These are phyloP conservation scores for Plantago lanceolata DNA, from an alignment of 305 asterid genomes.

Conservation along the genomic window DNA sequence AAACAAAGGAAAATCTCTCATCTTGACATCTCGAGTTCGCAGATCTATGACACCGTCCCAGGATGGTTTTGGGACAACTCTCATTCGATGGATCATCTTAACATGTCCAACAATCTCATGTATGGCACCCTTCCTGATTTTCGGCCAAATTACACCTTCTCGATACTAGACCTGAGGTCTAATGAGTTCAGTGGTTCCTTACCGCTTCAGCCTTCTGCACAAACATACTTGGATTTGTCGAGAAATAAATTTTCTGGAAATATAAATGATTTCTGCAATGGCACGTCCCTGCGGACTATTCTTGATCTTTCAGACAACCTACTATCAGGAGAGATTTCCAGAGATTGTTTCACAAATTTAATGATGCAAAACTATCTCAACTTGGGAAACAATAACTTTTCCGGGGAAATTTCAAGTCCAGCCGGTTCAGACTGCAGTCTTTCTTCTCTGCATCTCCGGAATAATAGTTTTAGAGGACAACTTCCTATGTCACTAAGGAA, in stretches of 20 bases:
- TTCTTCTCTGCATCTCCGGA: constrained; percentile 23
- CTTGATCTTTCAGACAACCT: constrained; percentile 34
- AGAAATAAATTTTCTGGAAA: constrained; percentile 27
- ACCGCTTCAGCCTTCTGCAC: constrained; percentile 22
- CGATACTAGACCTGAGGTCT: constrained; percentile 28
- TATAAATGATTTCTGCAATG: constrained; percentile 22
- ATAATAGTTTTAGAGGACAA: constrained; percentile 27
- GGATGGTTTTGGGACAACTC: constrained; percentile 27
- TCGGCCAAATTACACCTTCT: background rate
- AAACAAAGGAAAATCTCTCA: constrained; percentile 13
- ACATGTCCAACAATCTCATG: constrained; percentile 28
- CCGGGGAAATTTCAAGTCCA: constrained; percentile 18
- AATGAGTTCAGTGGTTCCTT: constrained; percentile 32
- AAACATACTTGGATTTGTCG: constrained; percentile 23
- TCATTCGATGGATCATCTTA: background rate
- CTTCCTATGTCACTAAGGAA: constrained; percentile 22
- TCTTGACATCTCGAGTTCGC: constrained; percentile 24
- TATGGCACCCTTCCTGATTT: constrained; percentile 23
- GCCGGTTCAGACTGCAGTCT: background rate
- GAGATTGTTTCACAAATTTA: constrained; percentile 14
- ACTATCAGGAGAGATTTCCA: constrained; percentile 22
- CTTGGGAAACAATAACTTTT: constrained; percentile 28
- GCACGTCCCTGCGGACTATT: background rate
- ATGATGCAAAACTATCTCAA: constrained; percentile 10
- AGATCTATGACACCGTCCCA: constrained; percentile 29